Evolutionary conservation across 106 monocot genomes (phyloP), one percentile per base, ranked within the genome.

Genomic region (Platanthera guangdongensis): DNA sequence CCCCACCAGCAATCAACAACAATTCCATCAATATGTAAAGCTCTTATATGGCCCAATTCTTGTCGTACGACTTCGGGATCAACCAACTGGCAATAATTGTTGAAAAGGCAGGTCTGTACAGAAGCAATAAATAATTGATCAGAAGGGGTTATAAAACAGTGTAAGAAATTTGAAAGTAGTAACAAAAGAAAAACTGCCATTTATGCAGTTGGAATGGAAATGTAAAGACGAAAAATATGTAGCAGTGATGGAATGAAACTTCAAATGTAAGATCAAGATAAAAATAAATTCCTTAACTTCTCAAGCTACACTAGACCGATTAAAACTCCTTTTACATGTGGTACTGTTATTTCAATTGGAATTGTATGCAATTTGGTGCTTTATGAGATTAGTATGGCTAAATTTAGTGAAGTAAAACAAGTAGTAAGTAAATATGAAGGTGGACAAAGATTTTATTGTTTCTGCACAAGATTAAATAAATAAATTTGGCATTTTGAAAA

Each of bases 1-100:
- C 96, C 96, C 96, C 96, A 97, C 96, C 96, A 97, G 68, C 96
- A 97, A 75, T 84, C 81, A 55, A 97, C 87, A 78, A 88, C 71
- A 53, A 97, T 89, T 57, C 96, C 96, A 89, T 97, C 96, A 65
- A 97, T 67, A 76, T 86, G 84, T 76, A 93, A 85, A 19, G 87
- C 83, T 75, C 89, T 93, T 46, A 93, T 64, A 84, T 89, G 91
- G 78, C 79, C 83, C 79, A 96, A 68, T 80, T 93, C 89, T 80
- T 88, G 84, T 48, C 85, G 80, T 47, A 93, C 54, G 51, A 81
- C 79, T 83, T 91, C 93, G 68, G 89, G 87, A 74, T 89, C 89
- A 73, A 97, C 85, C 80, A 97, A 79, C 72, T 89, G 93, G 78
- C 93, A 91, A 71, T 85, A 91, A 76, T 76, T 82, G 83, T 97